Percentiles rank a stretch among this genome's conserved stretches.
These are phyloP conservation scores for Dendrocalamus sinicus DNA, from an alignment of 176 grass and related monocot species.

Conservation along the genomic window DNA sequence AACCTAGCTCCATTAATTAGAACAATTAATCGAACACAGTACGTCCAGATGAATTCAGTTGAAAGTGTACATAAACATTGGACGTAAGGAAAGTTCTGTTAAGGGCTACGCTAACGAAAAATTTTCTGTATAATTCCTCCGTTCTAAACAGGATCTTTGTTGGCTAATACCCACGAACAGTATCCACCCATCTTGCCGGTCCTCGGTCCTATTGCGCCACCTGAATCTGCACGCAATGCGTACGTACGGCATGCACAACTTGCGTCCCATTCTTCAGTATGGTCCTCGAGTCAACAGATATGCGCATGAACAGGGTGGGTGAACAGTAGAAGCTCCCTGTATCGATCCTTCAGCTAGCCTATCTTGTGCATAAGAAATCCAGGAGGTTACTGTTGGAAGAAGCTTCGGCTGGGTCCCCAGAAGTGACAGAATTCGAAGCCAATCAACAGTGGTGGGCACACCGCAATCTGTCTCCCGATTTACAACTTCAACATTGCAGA, in stretches of 20 bases:
- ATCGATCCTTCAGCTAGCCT: not conserved
- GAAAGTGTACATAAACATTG: not conserved
- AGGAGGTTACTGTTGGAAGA: conserved; percentile 20
- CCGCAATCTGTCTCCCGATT: conserved; percentile 31
- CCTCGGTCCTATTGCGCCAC: not conserved
- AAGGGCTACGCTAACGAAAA: not conserved
- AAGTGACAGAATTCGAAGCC: conserved; percentile 3
- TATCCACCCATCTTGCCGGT: conserved; percentile 20
- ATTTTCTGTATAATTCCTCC: not conserved
- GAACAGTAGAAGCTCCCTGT: conserved; percentile 7
- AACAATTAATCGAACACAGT: not conserved
- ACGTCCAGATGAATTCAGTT: not conserved
- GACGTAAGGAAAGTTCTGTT: not conserved
- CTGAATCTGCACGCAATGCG: conserved; percentile 25
- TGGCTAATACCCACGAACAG: conserved; percentile 19
- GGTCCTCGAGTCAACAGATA: conserved; percentile 19
- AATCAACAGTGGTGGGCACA: conserved; percentile 25
- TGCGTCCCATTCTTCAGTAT: not conserved
- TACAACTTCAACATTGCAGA: not conserved
- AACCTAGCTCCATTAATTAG: not conserved
- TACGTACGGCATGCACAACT: conserved; percentile 12
- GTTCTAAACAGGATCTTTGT: not conserved
- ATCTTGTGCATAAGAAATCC: not conserved
- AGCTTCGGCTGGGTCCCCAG: conserved; percentile 27
- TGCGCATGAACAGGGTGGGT: not conserved